Percentiles rank a stretch among this genome's conserved stretches.
Conservation (phyloP, 1,284 basidiomycete species). For the Irpex rosettiformis region DNA sequence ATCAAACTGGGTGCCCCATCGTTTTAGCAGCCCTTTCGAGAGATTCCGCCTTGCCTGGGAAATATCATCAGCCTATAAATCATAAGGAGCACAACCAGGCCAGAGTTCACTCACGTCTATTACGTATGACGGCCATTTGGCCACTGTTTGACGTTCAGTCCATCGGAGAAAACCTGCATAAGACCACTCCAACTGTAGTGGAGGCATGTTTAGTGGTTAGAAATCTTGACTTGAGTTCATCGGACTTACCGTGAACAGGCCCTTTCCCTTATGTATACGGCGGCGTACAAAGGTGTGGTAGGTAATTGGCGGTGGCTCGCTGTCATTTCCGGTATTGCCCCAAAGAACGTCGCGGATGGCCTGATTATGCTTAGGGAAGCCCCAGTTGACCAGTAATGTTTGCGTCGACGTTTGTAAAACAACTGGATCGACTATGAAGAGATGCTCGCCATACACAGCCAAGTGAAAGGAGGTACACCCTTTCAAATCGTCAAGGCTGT, state of each 20-base stretch:
- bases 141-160: not conserved
- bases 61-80: not conserved
- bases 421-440: constrained; percentile 51
- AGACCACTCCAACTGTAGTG: constrained; percentile 1
- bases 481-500: not conserved
- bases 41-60: constrained; percentile 18
- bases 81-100: not conserved
- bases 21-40: constrained; percentile 11
- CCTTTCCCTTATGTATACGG: not conserved
- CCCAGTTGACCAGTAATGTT: constrained; percentile 53
- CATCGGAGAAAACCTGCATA: constrained; percentile 11
- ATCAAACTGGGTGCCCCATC: constrained; percentile 17
- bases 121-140: constrained; percentile 7
- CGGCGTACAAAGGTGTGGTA: constrained; percentile 43
- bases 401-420: constrained; percentile 41
- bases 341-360: constrained; percentile 32
- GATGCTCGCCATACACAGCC: not conserved
- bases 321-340: no score
- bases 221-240: no score
- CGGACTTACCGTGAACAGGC: no score
- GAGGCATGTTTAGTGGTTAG: not conserved
- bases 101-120: constrained; percentile 1
- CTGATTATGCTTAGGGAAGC: constrained; percentile 30
- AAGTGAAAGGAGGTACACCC: not conserved
- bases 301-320: not conserved